A percentile compares a stretch with the other conserved stretches of the same genome.
Conservation (phyloP, 2,329 filamentous ascomycete genomes). For the Fonsecaea monophora region DNA sequence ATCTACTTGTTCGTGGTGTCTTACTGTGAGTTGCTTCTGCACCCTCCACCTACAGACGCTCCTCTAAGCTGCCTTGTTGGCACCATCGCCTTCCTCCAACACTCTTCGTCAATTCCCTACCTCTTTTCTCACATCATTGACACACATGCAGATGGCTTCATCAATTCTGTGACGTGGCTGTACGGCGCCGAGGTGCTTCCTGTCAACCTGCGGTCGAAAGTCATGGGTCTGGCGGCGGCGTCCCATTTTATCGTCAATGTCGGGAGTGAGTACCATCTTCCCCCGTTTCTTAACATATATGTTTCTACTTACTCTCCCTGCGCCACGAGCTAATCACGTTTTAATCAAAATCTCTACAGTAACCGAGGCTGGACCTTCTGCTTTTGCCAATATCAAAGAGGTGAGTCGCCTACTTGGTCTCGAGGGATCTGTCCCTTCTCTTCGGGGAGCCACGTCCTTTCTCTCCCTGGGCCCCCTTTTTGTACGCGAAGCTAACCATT, state of each 20-base stretch:
- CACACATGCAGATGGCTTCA: conserved; percentile 24
- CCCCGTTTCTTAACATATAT: not conserved
- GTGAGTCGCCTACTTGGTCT: not conserved
- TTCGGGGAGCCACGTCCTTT: no score
- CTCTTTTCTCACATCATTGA: not conserved
- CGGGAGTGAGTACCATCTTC: conserved; percentile 43
- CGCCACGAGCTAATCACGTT: not conserved
- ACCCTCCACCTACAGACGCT: no score
- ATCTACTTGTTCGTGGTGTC: conserved; percentile 65
- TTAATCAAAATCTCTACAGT: conserved; percentile 11
- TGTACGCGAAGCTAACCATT: no score
- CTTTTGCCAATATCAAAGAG: conserved; percentile 63
- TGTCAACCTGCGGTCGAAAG: conserved; percentile 83
- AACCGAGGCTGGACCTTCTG: conserved; percentile 62
- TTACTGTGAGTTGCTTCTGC: conserved; percentile 54
- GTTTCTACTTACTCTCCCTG: not conserved
- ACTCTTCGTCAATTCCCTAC: not conserved
- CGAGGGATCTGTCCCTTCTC: not conserved
- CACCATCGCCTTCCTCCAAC: not conserved
- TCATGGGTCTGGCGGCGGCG: conserved; percentile 83
- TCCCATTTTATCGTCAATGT: conserved; percentile 75
- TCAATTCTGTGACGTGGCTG: conserved; percentile 77
- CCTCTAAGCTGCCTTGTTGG: not conserved
- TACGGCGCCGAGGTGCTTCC: conserved; percentile 83
- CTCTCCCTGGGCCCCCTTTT: no score